phyloP scores from a whole-genome alignment of 768 basidiomycete species.

The Mycena kentingensis region DNA sequence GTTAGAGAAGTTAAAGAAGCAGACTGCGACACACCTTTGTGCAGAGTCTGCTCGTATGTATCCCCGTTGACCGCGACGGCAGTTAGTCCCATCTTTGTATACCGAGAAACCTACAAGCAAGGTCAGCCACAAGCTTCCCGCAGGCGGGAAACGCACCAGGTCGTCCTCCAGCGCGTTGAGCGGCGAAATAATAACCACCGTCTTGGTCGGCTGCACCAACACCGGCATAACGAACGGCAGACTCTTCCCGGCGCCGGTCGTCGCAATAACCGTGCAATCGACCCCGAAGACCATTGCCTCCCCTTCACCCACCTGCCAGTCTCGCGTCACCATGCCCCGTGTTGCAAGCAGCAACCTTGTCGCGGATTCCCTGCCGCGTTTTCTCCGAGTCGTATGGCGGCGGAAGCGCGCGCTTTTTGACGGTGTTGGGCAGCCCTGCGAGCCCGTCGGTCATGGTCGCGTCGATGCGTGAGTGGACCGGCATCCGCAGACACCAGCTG shows the following conservation, averaged over 20 bases:
- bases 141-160: constrained; percentile 8
- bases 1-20: background rate
- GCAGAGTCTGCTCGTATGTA: constrained; percentile 13
- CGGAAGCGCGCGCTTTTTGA: constrained; percentile 7
- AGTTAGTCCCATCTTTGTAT: constrained; percentile 13
- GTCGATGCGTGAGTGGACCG: constrained; percentile 8
- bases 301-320: constrained; percentile 30
- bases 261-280: constrained; percentile 22
- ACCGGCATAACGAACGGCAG: constrained; percentile 26
- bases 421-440: background rate
- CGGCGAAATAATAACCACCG: constrained; percentile 23
- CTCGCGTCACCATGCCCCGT: constrained; percentile 15
- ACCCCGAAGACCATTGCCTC: constrained; percentile 25
- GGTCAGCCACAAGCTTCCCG: background rate
- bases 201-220: constrained; percentile 8
- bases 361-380: constrained; percentile 8
- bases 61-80: constrained; percentile 20
- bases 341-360: constrained; percentile 1
- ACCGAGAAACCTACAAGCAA: constrained; percentile 13
- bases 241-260: constrained; percentile 25
- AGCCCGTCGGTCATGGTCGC: constrained; percentile 1
- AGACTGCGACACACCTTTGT: background rate
- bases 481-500: background rate
- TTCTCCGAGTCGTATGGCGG: constrained; percentile 9
- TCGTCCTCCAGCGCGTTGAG: constrained; percentile 23